These are phyloP conservation scores for Pestalotiopsis sp. DNA, from an alignment of 2,329 filamentous ascomycete genomes.

Conservation along the genomic window DNA sequence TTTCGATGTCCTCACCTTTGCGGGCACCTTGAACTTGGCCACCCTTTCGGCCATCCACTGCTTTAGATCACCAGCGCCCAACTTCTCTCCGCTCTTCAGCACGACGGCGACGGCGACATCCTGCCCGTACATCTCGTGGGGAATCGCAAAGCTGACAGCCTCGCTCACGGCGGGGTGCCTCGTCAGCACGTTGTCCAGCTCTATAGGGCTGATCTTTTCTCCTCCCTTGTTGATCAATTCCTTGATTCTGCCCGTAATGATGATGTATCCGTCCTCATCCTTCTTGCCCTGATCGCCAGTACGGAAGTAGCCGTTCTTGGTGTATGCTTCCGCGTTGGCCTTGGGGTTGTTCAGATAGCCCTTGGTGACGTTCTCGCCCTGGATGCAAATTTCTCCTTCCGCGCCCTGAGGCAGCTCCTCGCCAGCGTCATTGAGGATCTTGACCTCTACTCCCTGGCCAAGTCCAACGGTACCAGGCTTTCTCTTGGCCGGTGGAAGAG, in stretches of 20 bases:
- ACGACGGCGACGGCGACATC: conserved; percentile 78
- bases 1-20: conserved; percentile 58
- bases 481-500: conserved; percentile 68
- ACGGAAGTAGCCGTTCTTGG: conserved; percentile 77
- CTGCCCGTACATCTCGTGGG: conserved; percentile 81
- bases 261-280: conserved; percentile 77
- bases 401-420: conserved; percentile 66
- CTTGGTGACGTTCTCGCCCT: conserved; percentile 78
- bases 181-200: conserved; percentile 81
- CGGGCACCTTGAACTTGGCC: conserved; percentile 84
- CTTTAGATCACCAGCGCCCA: conserved; percentile 62
- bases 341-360: conserved; percentile 82
- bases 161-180: conserved; percentile 72
- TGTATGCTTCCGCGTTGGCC: conserved; percentile 75
- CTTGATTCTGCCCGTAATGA: conserved; percentile 91
- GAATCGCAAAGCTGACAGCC: conserved; percentile 80
- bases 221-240: conserved; percentile 90
- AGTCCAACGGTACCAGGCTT: conserved; percentile 82
- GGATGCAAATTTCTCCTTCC: conserved; percentile 82
- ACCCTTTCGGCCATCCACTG: conserved; percentile 68
- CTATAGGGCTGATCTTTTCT: conserved; percentile 87
- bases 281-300: conserved; percentile 84
- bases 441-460: conserved; percentile 80
- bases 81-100: conserved; percentile 61
- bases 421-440: conserved; percentile 71